Base-by-base conservation (phyloP, 2,329 filamentous ascomycete species). In the Tolypocladium ovalisporum region DNA sequence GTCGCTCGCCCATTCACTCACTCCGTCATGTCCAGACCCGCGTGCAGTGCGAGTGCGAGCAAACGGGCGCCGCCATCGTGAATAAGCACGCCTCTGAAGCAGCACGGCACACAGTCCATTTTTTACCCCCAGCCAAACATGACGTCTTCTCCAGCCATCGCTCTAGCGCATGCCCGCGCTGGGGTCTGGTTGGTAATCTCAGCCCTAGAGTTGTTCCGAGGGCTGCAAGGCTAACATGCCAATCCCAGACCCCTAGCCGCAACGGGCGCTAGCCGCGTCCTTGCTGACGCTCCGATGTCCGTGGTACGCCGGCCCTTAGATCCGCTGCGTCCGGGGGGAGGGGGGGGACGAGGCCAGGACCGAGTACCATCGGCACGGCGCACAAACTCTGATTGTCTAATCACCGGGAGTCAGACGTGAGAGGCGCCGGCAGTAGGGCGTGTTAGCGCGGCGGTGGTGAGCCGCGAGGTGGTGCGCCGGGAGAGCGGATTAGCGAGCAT, bases 171-270 rank as follows among this genome's bases (percentile, higher is more conserved):
- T n/a, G n/a, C n/a, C n/a, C n/a, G n/a, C n/a, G n/a, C n/a, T n/a
- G n/a, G 2, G 13, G 24, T n/a, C 17, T 51, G 47, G 47, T 65
- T 67, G 63, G 63, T 67, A 67, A 67, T 62, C 55, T 52, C 40
- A 40, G 49, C 56, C 54, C 34, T 29, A 51, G 15, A 58, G 54
- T 62, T 54, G 36, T 15, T 29, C 52, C 52, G 52, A 54, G 15
- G 1, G 27, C n/a, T 13, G 17, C 27, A 51, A n/a, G 17, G 47
- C 27, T 32, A 32, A 32, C 44, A 32, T n/a, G 27, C 22, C 17
- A 6, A 19, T 15, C 1, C 12, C 1, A 27, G 3, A 29, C 24
- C 13, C 44, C 15, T 47, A 47, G 24, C 44, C 44, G 44, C 17
- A 47, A 29, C 42, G 44, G 44, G 44, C 24, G 13, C 44, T 47